phyloP scores from a whole-genome alignment of 2,329 filamentous ascomycete species.

The Fusarium transvaalense region DNA sequence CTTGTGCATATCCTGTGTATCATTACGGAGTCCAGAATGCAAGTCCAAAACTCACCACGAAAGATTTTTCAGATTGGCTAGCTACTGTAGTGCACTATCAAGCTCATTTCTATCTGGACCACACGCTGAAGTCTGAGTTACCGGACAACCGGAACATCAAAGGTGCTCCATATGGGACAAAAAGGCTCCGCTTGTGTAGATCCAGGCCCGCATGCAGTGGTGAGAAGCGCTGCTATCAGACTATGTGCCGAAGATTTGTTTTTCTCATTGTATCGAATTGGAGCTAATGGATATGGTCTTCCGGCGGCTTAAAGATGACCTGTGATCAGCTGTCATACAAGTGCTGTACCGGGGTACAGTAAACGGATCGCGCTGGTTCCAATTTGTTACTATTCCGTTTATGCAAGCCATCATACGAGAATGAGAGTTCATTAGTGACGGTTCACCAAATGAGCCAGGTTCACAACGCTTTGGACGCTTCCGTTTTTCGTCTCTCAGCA shows the following conservation, averaged over 20 bases:
- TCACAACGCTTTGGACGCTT: slow-evolving; percentile 8
- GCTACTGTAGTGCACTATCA: background rate
- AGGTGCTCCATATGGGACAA: slow-evolving; percentile 2
- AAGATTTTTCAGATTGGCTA: slow-evolving; percentile 35
- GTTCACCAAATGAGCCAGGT: slow-evolving; percentile 22
- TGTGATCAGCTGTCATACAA: background rate
- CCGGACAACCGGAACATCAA: slow-evolving; percentile 26
- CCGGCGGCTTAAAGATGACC: background rate
- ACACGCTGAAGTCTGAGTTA: slow-evolving; percentile 4
- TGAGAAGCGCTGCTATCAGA: slow-evolving; percentile 1
- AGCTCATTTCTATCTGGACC: slow-evolving; percentile 1
- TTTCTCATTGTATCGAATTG: background rate
- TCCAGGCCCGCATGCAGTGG: slow-evolving; percentile 19
- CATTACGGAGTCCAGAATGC: slow-evolving; percentile 20
- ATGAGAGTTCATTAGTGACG: slow-evolving; percentile 35
- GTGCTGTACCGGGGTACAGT: background rate
- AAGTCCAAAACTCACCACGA: slow-evolving; percentile 25
- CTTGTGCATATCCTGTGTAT: slow-evolving; percentile 25
- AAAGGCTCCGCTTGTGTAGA: slow-evolving; percentile 4
- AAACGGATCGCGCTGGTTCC: slow-evolving; percentile 1
- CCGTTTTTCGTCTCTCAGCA: slow-evolving; percentile 25
- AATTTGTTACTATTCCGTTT: background rate
- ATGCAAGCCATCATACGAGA: background rate
- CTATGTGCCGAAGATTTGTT: background rate
- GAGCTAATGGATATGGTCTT: background rate